Evolutionary conservation across 768 basidiomycete species (phyloP), one percentile per base, ranked within the genome.

Genomic region (Russula sp.): DNA sequence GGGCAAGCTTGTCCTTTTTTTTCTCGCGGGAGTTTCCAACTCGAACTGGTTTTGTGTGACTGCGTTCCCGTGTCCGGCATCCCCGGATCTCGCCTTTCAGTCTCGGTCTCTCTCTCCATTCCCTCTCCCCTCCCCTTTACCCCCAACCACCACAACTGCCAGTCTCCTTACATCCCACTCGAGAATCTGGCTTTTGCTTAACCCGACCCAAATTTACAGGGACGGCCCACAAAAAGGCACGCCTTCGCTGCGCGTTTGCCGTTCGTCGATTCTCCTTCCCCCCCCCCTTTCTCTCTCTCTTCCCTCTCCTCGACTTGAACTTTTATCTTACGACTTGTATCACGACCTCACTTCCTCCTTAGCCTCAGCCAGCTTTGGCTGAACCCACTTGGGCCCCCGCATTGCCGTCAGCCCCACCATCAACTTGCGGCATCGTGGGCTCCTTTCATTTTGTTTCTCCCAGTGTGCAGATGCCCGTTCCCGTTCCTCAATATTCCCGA

Each of bases 221-320:
- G 63, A 64, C 47, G 54, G 50, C 22, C 54, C 63, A 56, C 71
- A 90, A 91, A 60, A 90, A 90, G 88, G 88, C 88, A 81, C 89
- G 89, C 89, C 89, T 92, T 91, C 80, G 86, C 79, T 90, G 89
- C 80, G 89, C 89, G 89, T 92, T 79, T 78, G 88, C 88, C 89
- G 82, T 71, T 59, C 70, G 62, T 68, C 67, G 66, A 66, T 59
- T 64, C 68, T 66, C n/a, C 36, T 55, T 43, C n/a, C 9, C 14
- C 36, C 66, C 69, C 69, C 35, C 42, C 16, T 29, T 70, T 70
- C 61, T 68, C 68, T 71, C 71, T 73, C 67, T 59, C 56, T 58
- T 60, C 58, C 65, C 57, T 43, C 71, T 70, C 70, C 69, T 70
- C 68, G 49, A 65, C 64, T 65, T 63, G 65, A 61, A 61, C 48